Conservation (phyloP, 495 filamentous ascomycete species). For the Rostrohypoxylon terebratum region DNA sequence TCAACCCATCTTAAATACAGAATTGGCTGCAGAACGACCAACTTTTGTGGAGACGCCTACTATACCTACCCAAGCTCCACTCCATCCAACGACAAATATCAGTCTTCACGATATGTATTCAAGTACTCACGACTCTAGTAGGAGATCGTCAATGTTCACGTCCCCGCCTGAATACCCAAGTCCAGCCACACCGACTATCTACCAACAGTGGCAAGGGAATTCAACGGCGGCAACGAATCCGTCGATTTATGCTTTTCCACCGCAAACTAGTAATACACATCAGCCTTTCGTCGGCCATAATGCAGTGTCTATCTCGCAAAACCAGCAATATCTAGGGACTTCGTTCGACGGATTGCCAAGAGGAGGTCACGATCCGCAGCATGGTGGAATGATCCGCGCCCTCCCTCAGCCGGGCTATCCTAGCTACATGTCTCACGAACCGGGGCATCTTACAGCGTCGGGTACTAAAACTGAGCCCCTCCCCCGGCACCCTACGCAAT, state of each 20-base stretch:
- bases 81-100: constrained; percentile 42
- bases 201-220: constrained; percentile 43
- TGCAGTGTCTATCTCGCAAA: constrained; percentile 43
- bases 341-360: constrained; percentile 50
- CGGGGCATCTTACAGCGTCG: constrained; percentile 20
- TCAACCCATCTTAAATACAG: constrained; percentile 43
- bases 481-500: constrained; percentile 36
- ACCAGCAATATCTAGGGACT: constrained; percentile 39
- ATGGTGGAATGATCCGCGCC: constrained; percentile 42
- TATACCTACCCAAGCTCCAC: constrained; percentile 44
- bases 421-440: constrained; percentile 36
- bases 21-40: constrained; percentile 49
- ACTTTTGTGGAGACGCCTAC: constrained; percentile 47
- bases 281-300: constrained; percentile 46
- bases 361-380: constrained; percentile 34
- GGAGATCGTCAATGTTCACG: constrained; percentile 53
- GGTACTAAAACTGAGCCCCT: constrained; percentile 29
- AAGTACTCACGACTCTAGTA: constrained; percentile 50
- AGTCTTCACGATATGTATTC: constrained; percentile 54
- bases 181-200: constrained; percentile 49
- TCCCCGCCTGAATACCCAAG: constrained; percentile 51
- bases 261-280: constrained; percentile 36
- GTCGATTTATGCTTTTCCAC: constrained; percentile 49
- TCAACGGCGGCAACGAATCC: constrained; percentile 48
- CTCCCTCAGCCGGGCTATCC: constrained; percentile 25